These are phyloP conservation scores for Irpex sp. DNA, from an alignment of 1,284 basidiomycete genomes.

Conservation along the genomic window DNA sequence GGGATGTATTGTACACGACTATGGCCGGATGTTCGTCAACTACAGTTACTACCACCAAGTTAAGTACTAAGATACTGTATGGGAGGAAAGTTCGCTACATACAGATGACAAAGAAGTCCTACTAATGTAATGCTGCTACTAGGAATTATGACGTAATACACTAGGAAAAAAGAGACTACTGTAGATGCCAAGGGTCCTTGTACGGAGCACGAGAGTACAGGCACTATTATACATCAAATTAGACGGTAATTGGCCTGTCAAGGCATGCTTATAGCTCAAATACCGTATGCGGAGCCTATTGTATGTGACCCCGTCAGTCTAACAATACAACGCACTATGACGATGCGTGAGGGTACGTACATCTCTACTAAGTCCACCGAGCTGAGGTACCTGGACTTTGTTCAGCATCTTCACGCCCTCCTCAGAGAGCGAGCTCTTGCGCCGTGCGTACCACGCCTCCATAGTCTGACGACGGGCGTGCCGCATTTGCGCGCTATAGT, in stretches of 20 bases:
- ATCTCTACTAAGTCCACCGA: not conserved
- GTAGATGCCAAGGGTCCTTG: no score
- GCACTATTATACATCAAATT: no score
- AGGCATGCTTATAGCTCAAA: no score
- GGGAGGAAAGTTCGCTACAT: not conserved
- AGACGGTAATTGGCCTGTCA: no score
- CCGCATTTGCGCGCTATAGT: not conserved
- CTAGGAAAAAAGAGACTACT: no score
- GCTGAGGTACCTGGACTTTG: not conserved
- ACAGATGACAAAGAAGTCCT: not conserved
- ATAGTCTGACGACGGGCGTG: not conserved
- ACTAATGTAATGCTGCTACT: no score
- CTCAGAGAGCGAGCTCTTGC: not conserved
- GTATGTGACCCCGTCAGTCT: not conserved
- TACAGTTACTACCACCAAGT: not conserved
- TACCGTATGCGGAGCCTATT: not conserved
- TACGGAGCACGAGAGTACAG: no score
- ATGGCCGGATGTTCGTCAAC: not conserved
- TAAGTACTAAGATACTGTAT: not conserved
- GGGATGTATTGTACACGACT: no score
- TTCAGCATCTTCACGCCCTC: not conserved
- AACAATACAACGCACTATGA: not conserved
- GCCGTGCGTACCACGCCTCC: not conserved
- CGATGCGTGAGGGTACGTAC: not conserved
- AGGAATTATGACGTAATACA: no score